phyloP scores from a whole-genome alignment of 805 yeast species.

The Metschnikowia lochheadii region DNA sequence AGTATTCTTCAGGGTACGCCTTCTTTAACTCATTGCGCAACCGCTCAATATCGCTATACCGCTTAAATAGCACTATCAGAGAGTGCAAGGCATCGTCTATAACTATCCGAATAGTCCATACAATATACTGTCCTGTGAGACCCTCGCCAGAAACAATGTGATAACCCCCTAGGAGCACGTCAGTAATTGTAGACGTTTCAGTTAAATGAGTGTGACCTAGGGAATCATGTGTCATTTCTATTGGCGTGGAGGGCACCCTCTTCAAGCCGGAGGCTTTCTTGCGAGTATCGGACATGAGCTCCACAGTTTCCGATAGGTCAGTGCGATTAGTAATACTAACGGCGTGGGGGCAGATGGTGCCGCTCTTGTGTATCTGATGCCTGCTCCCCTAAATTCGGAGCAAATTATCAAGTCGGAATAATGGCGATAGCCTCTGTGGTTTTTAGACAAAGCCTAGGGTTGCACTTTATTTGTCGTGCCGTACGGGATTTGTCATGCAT shows the following conservation, averaged over 20 bases:
- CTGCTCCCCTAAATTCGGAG: background rate
- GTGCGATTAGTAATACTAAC: background rate
- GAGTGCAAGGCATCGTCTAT: constrained; percentile 36
- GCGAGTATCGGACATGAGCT: background rate
- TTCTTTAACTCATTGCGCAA: constrained; percentile 39
- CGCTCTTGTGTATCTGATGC: background rate
- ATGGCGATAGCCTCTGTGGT: background rate
- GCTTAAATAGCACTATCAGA: constrained; percentile 45
- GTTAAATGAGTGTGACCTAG: constrained; percentile 16
- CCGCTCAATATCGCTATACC: constrained; percentile 62
- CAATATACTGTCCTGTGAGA: constrained; percentile 32
- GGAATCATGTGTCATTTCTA: constrained; percentile 27
- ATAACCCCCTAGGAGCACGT: constrained; percentile 40
- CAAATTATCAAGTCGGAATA: background rate
- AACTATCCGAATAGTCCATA: constrained; percentile 37
- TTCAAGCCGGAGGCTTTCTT: background rate
- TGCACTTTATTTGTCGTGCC: background rate
- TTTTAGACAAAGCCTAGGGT: background rate
- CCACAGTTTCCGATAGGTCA: background rate
- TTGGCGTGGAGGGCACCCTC: constrained; percentile 27
- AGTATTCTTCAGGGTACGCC: constrained; percentile 35
- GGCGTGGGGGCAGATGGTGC: background rate
- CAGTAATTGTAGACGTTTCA: constrained; percentile 32
- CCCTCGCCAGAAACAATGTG: constrained; percentile 37
- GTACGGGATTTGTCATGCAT: background rate